These are phyloP conservation scores for Amanita rimosa DNA, from an alignment of 768 basidiomycete genomes.

Conservation along the genomic window DNA sequence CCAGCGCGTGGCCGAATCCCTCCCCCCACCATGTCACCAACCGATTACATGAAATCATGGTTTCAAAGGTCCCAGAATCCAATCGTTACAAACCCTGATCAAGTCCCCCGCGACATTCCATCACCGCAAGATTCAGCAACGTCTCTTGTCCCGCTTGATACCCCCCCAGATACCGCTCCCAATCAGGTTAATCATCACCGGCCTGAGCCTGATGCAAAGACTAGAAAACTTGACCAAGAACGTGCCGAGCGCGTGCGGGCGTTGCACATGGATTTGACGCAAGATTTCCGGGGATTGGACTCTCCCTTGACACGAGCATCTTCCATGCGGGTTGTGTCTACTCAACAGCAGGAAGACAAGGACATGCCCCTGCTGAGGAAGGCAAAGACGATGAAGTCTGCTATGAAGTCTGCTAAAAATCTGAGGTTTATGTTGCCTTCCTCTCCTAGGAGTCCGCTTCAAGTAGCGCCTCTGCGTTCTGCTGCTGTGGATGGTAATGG, in stretches of 20 bases:
- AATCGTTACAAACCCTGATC: not conserved
- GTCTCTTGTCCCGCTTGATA: not conserved
- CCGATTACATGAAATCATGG: not conserved
- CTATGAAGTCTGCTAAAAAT: not conserved
- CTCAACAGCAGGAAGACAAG: not conserved
- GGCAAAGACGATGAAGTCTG: not conserved
- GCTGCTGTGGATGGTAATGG: not conserved
- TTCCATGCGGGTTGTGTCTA: not conserved
- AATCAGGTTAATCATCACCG: not conserved
- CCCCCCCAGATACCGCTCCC: not conserved
- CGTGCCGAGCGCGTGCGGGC: not conserved
- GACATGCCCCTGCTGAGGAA: not conserved
- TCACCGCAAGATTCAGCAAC: not conserved
- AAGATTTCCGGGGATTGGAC: not conserved
- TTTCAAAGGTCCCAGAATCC: not conserved
- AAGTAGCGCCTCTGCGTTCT: not conserved
- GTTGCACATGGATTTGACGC: slow-evolving; percentile 4
- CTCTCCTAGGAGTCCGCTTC: not conserved
- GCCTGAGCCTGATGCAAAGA: not conserved
- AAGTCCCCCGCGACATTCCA: not conserved
- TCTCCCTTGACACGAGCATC: not conserved
- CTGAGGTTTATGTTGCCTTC: slow-evolving; percentile 4
- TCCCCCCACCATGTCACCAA: not conserved
- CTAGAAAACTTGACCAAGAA: not conserved
- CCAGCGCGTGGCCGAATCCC: not conserved